These are phyloP conservation scores for Whalleya microplaca DNA, from an alignment of 2,329 filamentous ascomycete species.

Conservation along the genomic window DNA sequence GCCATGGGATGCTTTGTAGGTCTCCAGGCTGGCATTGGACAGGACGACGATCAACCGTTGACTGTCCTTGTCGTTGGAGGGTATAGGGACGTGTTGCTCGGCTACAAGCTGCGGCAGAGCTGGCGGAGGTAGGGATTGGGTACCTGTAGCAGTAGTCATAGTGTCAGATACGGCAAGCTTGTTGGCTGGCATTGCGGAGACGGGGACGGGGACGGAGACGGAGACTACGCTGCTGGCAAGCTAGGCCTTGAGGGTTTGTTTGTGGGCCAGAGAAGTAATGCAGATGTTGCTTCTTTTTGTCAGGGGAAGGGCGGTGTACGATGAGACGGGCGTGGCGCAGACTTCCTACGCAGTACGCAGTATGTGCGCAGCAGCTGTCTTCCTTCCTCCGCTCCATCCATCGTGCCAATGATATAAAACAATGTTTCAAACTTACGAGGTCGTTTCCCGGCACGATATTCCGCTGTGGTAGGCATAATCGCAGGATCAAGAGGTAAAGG, in stretches of 20 bases:
- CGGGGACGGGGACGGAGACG: background rate
- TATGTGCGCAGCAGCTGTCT: background rate
- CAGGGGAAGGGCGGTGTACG: too few relatives aligned
- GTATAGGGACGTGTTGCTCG: slow-evolving; percentile 86
- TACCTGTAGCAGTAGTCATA: slow-evolving; percentile 60
- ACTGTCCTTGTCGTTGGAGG: slow-evolving; percentile 84
- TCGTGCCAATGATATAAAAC: slow-evolving; percentile 3
- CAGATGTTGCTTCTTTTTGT: too few relatives aligned
- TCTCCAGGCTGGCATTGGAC: slow-evolving; percentile 96
- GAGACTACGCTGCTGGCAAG: background rate
- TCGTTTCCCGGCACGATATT: slow-evolving; percentile 35
- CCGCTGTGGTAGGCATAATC: slow-evolving; percentile 21
- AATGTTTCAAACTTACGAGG: slow-evolving; percentile 33
- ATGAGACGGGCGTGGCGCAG: too few relatives aligned
- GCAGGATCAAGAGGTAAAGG: background rate
- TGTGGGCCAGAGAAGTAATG: background rate
- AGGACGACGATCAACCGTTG: slow-evolving; percentile 93
- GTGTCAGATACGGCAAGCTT: slow-evolving; percentile 20
- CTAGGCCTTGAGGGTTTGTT: background rate
- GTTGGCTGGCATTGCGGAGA: background rate
- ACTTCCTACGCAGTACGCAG: too few relatives aligned
- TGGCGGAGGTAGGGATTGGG: slow-evolving; percentile 92
- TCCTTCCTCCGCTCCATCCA: background rate
- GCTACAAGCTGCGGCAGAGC: slow-evolving; percentile 89
- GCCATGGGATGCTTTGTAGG: slow-evolving; percentile 87